Percentiles rank a stretch among this genome's conserved stretches.
Conservation (phyloP, 768 basidiomycete genomes). For the Erythrobasidium yunnanense region DNA sequence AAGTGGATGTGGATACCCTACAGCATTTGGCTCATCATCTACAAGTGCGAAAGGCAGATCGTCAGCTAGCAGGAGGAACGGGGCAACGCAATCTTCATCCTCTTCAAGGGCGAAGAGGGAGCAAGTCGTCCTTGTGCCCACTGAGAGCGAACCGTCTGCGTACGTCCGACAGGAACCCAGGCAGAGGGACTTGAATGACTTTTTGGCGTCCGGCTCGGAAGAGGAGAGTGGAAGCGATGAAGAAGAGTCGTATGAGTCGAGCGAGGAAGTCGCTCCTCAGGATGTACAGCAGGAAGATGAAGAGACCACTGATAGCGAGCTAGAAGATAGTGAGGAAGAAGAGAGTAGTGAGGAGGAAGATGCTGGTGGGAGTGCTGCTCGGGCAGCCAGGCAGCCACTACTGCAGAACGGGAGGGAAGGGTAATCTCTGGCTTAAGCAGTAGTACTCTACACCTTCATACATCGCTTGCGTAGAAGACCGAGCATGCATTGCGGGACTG, state of each 20-base stretch:
- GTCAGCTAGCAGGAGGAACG: neutral
- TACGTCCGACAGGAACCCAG: neutral
- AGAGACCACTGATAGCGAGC: constrained; percentile 27
- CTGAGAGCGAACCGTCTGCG: neutral
- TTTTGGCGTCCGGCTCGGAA: constrained; percentile 23
- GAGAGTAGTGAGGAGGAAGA: constrained; percentile 39
- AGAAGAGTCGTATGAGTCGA: too few species aligned
- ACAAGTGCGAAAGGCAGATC: neutral
- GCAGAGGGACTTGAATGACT: neutral
- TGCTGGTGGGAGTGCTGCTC: too few species aligned
- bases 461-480: too few species aligned
- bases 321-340: constrained; percentile 41
- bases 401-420: too few species aligned
- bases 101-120: constrained; percentile 4
- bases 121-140: constrained; percentile 35
- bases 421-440: too few species aligned
- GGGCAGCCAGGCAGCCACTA: too few species aligned
- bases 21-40: too few species aligned
- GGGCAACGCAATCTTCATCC: neutral
- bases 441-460: too few species aligned
- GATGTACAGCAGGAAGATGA: too few species aligned
- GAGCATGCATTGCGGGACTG: too few species aligned
- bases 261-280: too few species aligned
- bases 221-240: constrained; percentile 30
- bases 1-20: too few species aligned